phyloP scores from a whole-genome alignment of 352 stramenopile genomes.

The Phytophthora pluvialis region DNA sequence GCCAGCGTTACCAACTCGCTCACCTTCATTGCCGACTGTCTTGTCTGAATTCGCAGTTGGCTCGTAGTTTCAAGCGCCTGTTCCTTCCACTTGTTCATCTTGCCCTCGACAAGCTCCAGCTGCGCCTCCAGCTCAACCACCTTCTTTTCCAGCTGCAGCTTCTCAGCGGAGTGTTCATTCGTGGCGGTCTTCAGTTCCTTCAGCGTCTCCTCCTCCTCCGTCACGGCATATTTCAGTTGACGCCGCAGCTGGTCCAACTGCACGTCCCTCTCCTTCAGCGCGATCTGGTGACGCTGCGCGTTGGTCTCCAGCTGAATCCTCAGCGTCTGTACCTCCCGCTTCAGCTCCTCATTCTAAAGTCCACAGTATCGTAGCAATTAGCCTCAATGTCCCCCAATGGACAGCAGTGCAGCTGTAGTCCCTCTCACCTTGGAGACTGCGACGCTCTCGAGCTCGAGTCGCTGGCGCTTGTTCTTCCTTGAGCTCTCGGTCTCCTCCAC shows the following conservation, averaged over 20 bases:
- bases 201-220: slow-evolving; percentile 68
- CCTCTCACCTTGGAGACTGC: slow-evolving; percentile 58
- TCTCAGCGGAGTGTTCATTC: slow-evolving; percentile 61
- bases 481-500: slow-evolving; percentile 32
- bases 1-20: not conserved
- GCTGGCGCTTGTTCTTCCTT: slow-evolving; percentile 52
- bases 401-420: not conserved
- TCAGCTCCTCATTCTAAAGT: slow-evolving; percentile 54
- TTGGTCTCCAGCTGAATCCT: slow-evolving; percentile 61
- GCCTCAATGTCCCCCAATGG: slow-evolving; percentile 1
- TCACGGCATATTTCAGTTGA: slow-evolving; percentile 69
- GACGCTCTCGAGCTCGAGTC: slow-evolving; percentile 63
- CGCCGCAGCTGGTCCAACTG: slow-evolving; percentile 68
- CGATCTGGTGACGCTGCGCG: slow-evolving; percentile 64
- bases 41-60: slow-evolving; percentile 48
- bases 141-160: slow-evolving; percentile 70
- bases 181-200: slow-evolving; percentile 62
- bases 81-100: slow-evolving; percentile 75
- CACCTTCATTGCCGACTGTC: slow-evolving; percentile 67
- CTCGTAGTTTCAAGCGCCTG: slow-evolving; percentile 63
- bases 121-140: slow-evolving; percentile 76
- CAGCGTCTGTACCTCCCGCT: slow-evolving; percentile 58
- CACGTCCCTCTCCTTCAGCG: slow-evolving; percentile 73
- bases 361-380: not conserved
- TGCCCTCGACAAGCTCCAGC: slow-evolving; percentile 66